Evolutionary conservation across 257 asterid species (phyloP), one percentile per base, ranked within the genome.

Genomic region (Solanum megistacrolobum): DNA sequence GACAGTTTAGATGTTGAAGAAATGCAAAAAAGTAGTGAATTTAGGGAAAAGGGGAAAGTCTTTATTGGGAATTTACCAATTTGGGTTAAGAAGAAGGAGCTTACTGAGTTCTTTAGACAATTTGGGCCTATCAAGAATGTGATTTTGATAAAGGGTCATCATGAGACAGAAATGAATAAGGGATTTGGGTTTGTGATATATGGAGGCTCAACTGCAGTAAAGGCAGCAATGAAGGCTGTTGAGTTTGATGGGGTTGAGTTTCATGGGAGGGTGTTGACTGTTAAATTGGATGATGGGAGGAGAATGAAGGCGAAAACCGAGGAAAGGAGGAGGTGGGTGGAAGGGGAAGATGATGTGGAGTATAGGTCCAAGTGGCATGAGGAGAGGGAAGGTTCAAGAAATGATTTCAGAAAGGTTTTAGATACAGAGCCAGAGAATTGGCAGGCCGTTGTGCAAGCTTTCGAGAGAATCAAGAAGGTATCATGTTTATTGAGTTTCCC

Each of bases 241-340:
- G 99, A 97, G 90, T 96, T 96, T 89, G 99, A 97, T 89, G 99
- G 99, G 62, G 91, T 97, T 83, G 99, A 97, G 90, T 97, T 97
- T 91, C 98, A 94, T 87, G 99, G 99, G 86, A 94, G 98, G 88
- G 92, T 91, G 31, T 92, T 97, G 87, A 97, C 98, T 85, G 99
- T 97, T 88, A 94, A 94, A 90, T 88, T 97, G 93, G 99, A 97
- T 89, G 93, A 97, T 89, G 99, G 99, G 31, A 94, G 92, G 87
- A 92, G 99, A 91, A 27, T 88, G 89, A 91, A 91, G 89, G 93
- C 89, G 35, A 93, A 90, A 90, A 55, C 87, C 8, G 94, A 83
- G 65, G 93, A 90, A 85, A 91, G 98, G 90, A 88, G 83, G 18
- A 88, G 92, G 89, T 94, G 96, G 96, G 91, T 94, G 65, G 92